Base-by-base conservation (phyloP, 2,329 filamentous ascomycete genomes). In the Aspergillus intermedius region DNA sequence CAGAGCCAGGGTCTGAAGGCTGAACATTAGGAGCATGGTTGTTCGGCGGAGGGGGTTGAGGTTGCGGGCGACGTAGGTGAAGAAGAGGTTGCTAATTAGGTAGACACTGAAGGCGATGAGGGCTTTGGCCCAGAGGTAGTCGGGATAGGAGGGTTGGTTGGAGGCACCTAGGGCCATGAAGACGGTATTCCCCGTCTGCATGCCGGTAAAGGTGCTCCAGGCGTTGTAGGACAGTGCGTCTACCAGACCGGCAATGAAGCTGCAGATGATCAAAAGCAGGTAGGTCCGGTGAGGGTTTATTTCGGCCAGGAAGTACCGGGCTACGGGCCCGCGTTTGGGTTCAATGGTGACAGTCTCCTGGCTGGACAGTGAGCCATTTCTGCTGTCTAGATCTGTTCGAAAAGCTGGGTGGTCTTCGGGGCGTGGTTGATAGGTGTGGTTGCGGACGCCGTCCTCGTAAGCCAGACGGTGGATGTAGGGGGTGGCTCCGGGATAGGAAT, bases 101-200 rank as follows among this genome's bases (percentile, higher is more conserved):
- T 72, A 74, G 28, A 65, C 58, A 6, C 50, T 52, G 1, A 74
- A 59, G n/a, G 70, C 62, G 17, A 68, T 66, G 30, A 74, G 62
- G 3, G 69, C 70, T 53, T 73, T 73, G 51, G 68, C 65, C 65
- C 70, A 74, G 40, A 68, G 66, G 45, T 68, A 69, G 5, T 61
- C 57, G 28, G 70, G 69, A 32, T 64, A 63, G 25, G 59, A 53
- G n/a, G 70, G 71, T 50, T 72, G 69, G 8, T 67, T 63, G 5
- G 68, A 68, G n/a, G 57, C 60, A 41, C 71, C 71, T 4, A 74
- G 62, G 10, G 68, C 71, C 13, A 73, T 62, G 54, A 73, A 74
- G 43, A 74, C 60, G 5, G 68, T 68, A 53, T 74, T 74, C 32
- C 71, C 71, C 74, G 69, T 71, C 52, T 72, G 69, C 68, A 72